A percentile compares a stretch with the other conserved stretches of the same genome.
Conservation (phyloP, 106 monocot species). For the Cymbidium sinense region DNA sequence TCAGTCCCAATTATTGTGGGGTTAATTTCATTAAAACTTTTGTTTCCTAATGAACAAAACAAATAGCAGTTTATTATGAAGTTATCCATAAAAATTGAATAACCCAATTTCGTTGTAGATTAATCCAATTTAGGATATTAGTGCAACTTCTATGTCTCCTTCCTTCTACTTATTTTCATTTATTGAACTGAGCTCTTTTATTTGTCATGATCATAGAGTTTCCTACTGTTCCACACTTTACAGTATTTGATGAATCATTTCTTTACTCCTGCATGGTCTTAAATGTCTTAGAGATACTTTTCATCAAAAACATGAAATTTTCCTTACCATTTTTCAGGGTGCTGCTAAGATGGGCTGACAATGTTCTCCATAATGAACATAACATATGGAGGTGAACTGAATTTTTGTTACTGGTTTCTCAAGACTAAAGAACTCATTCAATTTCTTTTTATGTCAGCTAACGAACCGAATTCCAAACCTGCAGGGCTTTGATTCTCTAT, state of each 20-base stretch:
- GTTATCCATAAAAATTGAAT: no score
- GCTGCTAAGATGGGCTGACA: slow-evolving; percentile 83
- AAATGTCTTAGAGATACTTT: neutral
- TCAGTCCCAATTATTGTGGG: no score
- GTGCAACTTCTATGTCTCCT: no score
- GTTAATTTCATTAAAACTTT: no score
- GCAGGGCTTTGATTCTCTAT: slow-evolving; percentile 81
- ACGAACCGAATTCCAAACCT: neutral
- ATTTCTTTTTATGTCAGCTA: neutral
- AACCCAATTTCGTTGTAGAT: no score
- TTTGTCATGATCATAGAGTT: no score
- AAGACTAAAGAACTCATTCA: neutral
- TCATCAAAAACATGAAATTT: neutral
- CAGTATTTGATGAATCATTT: slow-evolving; percentile 1
- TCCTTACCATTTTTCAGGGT: slow-evolving; percentile 42
- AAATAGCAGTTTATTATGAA: no score
- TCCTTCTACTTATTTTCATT: no score
- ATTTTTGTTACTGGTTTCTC: neutral
- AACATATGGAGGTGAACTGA: slow-evolving; percentile 84
- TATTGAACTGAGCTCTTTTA: no score
- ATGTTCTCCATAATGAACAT: slow-evolving; percentile 74
- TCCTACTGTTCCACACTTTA: neutral
- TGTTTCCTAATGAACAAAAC: no score
- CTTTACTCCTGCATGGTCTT: neutral
- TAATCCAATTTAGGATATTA: no score